These are phyloP conservation scores for Apiotrichum veenhuisii DNA, from an alignment of 1,284 basidiomycete species.

Conservation along the genomic window DNA sequence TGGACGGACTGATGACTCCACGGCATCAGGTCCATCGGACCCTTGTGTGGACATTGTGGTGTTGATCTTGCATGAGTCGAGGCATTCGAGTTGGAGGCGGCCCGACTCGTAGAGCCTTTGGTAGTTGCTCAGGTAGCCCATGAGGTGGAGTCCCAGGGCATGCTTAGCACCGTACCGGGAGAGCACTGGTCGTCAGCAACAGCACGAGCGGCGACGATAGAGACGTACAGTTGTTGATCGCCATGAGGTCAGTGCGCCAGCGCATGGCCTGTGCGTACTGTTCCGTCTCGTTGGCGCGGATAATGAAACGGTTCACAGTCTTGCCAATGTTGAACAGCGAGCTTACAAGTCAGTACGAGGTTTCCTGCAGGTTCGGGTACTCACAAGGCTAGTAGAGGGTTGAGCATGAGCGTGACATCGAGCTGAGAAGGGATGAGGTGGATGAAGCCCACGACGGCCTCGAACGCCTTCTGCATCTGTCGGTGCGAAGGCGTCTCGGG, in stretches of 20 bases:
- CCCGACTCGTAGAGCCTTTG: slow-evolving; percentile 8
- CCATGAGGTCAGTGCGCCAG: slow-evolving; percentile 31
- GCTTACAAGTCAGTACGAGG: slow-evolving; percentile 10
- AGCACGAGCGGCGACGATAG: neutral
- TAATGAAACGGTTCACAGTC: slow-evolving; percentile 30
- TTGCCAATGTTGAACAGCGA: slow-evolving; percentile 34
- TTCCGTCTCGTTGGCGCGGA: slow-evolving; percentile 19
- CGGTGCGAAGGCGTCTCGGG: slow-evolving; percentile 15
- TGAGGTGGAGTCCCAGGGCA: slow-evolving; percentile 7
- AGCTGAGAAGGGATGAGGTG: slow-evolving; percentile 42
- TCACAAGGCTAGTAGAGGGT: slow-evolving; percentile 35
- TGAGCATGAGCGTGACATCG: slow-evolving; percentile 35
- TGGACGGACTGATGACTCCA: neutral
- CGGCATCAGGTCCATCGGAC: neutral
- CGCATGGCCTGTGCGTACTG: slow-evolving; percentile 27
- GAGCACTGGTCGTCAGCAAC: slow-evolving; percentile 1
- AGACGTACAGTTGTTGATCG: slow-evolving; percentile 16
- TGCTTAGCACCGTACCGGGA: slow-evolving; percentile 17
- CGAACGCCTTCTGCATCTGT: slow-evolving; percentile 28
- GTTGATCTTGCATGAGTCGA: neutral
- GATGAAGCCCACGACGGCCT: slow-evolving; percentile 32
- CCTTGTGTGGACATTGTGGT: neutral
- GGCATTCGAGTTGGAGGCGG: neutral
- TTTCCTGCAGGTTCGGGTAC: slow-evolving; percentile 1
- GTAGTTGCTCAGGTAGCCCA: slow-evolving; percentile 8